These are phyloP conservation scores for Penicillium sp. DNA, from an alignment of 2,329 filamentous ascomycete species.

Conservation along the genomic window DNA sequence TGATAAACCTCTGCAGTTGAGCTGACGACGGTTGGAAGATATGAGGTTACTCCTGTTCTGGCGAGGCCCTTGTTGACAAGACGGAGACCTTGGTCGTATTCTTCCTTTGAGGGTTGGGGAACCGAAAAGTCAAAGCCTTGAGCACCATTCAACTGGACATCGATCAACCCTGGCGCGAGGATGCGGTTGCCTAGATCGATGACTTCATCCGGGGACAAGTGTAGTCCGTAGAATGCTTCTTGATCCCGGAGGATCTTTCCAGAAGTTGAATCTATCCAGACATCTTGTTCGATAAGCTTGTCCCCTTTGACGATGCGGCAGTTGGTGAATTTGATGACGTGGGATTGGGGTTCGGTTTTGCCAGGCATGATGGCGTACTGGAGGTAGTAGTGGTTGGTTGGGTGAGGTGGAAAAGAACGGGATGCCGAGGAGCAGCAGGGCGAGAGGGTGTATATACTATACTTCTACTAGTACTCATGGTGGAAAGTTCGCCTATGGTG, in stretches of 20 bases:
- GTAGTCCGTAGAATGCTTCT: slow-evolving; percentile 58
- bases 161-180: slow-evolving; percentile 83
- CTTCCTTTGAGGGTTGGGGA: slow-evolving; percentile 65
- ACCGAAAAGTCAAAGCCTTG: slow-evolving; percentile 93
- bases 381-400: slow-evolving; percentile 20
- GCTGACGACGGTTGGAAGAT: slow-evolving; percentile 78
- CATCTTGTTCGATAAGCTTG: slow-evolving; percentile 72
- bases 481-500: slow-evolving; percentile 15
- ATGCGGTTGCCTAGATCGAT: slow-evolving; percentile 84
- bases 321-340: slow-evolving; percentile 87
- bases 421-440: neutral
- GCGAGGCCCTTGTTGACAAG: slow-evolving; percentile 74
- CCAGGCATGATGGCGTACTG: slow-evolving; percentile 37
- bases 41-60: slow-evolving; percentile 83
- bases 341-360: slow-evolving; percentile 40
- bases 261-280: slow-evolving; percentile 84
- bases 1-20: slow-evolving; percentile 82
- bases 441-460: neutral
- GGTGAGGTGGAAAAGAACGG: neutral
- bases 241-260: slow-evolving; percentile 80
- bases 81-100: slow-evolving; percentile 74
- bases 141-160: slow-evolving; percentile 89
- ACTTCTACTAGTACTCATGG: neutral
- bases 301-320: slow-evolving; percentile 76
- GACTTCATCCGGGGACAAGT: slow-evolving; percentile 67